These are phyloP conservation scores for Megacollybia marginata DNA, from an alignment of 768 basidiomycete genomes.

Conservation along the genomic window DNA sequence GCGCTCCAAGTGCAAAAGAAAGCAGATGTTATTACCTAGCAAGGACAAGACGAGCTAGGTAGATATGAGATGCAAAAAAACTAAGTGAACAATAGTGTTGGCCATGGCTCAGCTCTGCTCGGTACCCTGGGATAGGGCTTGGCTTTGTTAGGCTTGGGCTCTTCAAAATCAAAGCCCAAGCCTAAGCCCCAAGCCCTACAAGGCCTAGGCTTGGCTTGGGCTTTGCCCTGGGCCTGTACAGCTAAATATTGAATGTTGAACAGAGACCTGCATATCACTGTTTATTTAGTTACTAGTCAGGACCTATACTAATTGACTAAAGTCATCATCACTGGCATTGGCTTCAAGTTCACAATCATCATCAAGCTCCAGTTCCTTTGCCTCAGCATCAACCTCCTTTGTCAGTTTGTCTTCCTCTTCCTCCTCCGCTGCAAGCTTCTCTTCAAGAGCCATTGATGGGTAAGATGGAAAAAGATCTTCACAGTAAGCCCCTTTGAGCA, in stretches of 20 bases:
- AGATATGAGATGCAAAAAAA: too few species aligned
- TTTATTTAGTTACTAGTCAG: too few species aligned
- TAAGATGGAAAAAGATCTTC: constrained; percentile 7
- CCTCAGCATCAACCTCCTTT: background rate
- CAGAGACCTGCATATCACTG: too few species aligned
- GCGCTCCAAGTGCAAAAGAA: too few species aligned
- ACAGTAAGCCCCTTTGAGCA: background rate
- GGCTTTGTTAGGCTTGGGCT: background rate
- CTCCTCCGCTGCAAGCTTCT: background rate
- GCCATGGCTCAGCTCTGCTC: background rate
- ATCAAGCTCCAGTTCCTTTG: background rate
- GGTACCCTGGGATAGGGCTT: too few species aligned
- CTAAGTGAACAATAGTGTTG: too few species aligned
- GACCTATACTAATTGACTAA: background rate
- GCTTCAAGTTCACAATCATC: background rate
- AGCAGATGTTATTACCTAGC: too few species aligned
- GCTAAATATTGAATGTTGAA: too few species aligned
- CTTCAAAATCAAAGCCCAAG: too few species aligned
- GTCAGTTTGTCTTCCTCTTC: background rate
- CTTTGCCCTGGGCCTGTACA: background rate
- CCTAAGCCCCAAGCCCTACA: background rate
- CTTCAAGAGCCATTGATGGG: background rate
- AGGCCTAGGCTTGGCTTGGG: background rate
- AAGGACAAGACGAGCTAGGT: too few species aligned
- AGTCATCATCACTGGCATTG: background rate